A percentile compares a stretch with the other conserved stretches of the same genome.
Evolutionary conservation across 441 rosid species (phyloP).

Genomic region (Erodium chrysanthum): DNA sequence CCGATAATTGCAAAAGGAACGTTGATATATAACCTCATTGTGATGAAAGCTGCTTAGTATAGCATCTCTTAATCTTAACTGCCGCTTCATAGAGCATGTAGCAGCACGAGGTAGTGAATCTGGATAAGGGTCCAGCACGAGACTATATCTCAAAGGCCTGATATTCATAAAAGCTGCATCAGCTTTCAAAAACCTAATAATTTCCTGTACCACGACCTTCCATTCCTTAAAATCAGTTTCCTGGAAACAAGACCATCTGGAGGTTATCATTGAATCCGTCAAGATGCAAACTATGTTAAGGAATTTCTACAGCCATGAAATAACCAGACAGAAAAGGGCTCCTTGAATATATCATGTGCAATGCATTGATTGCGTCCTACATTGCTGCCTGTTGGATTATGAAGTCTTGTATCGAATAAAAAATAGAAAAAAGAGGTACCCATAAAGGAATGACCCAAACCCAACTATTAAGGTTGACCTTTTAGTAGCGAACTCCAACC

Average conservation of each 20-base stretch:
- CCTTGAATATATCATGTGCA: background rate
- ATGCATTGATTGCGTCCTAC: background rate
- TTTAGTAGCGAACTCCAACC: no score
- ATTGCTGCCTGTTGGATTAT: background rate
- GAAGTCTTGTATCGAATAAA: no score
- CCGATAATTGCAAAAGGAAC: conserved; percentile 18
- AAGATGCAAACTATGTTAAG: conserved; percentile 6
- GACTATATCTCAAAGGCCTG: conserved; percentile 86
- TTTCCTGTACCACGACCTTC: conserved; percentile 93
- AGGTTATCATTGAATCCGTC: conserved; percentile 22
- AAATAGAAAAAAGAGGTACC: no score
- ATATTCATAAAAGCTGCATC: conserved; percentile 88
- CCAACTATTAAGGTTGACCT: no score
- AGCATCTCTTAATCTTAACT: conserved; percentile 69
- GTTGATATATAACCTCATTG: conserved; percentile 59
- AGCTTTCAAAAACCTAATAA: conserved; percentile 84
- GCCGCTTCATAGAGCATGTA: conserved; percentile 41
- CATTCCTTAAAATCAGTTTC: conserved; percentile 90
- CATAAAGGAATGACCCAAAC: no score
- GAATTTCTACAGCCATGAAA: background rate
- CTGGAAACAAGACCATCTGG: conserved; percentile 43
- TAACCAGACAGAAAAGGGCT: background rate
- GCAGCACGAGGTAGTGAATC: conserved; percentile 51
- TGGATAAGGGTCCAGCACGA: conserved; percentile 61
- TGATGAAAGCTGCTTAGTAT: conserved; percentile 77